Evolutionary conservation across 75 land plant genomes (phyloP).

Genomic region (Cupressus sempervirens): DNA sequence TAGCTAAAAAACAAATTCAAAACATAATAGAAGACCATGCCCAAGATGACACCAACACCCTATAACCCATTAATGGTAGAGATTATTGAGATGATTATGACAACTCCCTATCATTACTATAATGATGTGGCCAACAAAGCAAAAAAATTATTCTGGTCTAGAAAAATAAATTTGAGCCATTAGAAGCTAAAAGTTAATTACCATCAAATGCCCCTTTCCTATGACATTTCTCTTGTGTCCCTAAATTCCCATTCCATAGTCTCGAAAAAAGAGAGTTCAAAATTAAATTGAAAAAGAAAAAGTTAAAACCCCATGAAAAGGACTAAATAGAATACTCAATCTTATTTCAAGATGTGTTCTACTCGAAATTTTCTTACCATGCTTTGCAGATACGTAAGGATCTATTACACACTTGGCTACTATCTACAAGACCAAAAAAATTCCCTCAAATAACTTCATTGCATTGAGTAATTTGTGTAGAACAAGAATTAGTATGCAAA

Average conservation of each 20-base stretch:
- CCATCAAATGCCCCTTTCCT: not conserved
- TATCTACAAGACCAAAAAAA: constrained; percentile 12
- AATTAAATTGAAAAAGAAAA: not conserved
- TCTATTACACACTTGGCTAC: constrained; percentile 28
- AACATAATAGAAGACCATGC: too few species aligned
- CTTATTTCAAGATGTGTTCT: constrained; percentile 26
- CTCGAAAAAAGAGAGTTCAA: not conserved
- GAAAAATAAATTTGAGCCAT: not conserved
- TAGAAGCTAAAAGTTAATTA: not conserved
- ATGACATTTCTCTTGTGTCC: not conserved
- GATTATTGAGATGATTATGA: not conserved
- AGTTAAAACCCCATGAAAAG: not conserved
- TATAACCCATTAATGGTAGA: not conserved
- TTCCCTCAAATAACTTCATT: not conserved
- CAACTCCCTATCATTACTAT: not conserved
- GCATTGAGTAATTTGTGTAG: too few species aligned
- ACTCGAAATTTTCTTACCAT: constrained; percentile 27
- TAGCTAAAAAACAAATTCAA: too few species aligned
- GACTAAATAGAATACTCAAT: not conserved
- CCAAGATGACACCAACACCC: not conserved
- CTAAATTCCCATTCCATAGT: not conserved
- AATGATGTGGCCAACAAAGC: not conserved
- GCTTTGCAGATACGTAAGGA: constrained; percentile 29
- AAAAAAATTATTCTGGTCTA: not conserved
- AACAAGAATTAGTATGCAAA: too few species aligned